phyloP scores from a whole-genome alignment of 2,329 filamentous ascomycete species.

The Botrytis porri region DNA sequence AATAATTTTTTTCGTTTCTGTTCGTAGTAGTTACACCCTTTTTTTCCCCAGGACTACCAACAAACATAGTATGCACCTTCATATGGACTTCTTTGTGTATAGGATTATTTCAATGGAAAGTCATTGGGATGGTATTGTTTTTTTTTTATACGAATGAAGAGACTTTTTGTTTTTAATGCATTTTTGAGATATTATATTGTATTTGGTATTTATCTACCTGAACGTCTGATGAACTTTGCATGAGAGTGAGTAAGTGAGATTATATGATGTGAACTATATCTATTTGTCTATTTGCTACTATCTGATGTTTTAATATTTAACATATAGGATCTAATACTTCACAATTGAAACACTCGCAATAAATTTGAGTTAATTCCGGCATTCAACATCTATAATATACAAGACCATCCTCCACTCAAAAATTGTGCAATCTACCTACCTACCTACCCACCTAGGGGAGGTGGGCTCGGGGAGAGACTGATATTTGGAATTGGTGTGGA shows the following conservation, averaged over 20 bases:
- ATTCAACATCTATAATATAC: too few relatives aligned
- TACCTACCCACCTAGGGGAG: too few relatives aligned
- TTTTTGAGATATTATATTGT: not conserved
- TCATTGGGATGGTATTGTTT: conserved; percentile 20
- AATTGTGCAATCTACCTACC: too few relatives aligned
- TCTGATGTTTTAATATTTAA: not conserved
- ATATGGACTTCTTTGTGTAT: conserved; percentile 26
- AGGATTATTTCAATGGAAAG: conserved; percentile 23
- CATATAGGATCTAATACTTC: accelerated
- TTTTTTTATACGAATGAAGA: conserved; percentile 13
- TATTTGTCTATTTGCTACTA: not conserved
- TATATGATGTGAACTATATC: not conserved
- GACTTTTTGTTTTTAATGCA: not conserved
- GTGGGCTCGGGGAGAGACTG: too few relatives aligned
- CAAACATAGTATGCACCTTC: not conserved
- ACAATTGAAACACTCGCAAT: not conserved
- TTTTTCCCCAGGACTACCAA: not conserved
- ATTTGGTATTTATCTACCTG: not conserved
- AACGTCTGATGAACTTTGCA: not conserved
- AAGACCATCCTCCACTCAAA: too few relatives aligned
- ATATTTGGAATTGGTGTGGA: not conserved
- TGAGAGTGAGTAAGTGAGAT: not conserved
- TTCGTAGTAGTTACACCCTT: conserved; percentile 26
- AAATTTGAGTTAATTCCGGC: not conserved
- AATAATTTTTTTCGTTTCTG: conserved; percentile 29